phyloP scores from a whole-genome alignment of 2,329 filamentous ascomycete genomes.

The Anthostomella pinea region DNA sequence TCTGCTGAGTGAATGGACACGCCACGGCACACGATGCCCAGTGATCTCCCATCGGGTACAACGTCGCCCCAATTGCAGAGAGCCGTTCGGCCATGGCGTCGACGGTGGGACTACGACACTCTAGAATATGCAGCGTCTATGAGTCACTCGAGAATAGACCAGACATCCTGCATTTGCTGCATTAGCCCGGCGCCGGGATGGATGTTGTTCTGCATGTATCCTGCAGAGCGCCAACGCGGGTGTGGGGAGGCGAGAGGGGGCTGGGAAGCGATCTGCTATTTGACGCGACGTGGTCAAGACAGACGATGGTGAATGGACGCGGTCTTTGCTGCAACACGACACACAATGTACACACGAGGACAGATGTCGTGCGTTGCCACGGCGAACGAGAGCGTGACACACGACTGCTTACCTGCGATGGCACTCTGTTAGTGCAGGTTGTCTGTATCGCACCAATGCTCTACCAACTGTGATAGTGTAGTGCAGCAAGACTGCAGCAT shows the following conservation, averaged over 20 bases:
- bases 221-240: slow-evolving; percentile 23
- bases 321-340: slow-evolving; percentile 18
- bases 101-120: no score
- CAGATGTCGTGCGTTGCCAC: slow-evolving; percentile 17
- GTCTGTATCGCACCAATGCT: slow-evolving; percentile 12
- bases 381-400: slow-evolving; percentile 26
- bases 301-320: slow-evolving; percentile 21
- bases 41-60: slow-evolving; percentile 11
- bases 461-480: not conserved
- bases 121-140: slow-evolving; percentile 21
- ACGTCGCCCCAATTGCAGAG: slow-evolving; percentile 13
- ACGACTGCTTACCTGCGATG: slow-evolving; percentile 15
- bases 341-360: slow-evolving; percentile 20
- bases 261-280: slow-evolving; percentile 2
- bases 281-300: slow-evolving; percentile 17
- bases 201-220: slow-evolving; percentile 14
- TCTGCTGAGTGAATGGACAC: slow-evolving; percentile 21
- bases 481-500: slow-evolving; percentile 6
- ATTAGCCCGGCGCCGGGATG: slow-evolving; percentile 17
- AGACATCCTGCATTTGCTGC: slow-evolving; percentile 21
- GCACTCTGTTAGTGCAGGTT: slow-evolving; percentile 8
- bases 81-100: slow-evolving; percentile 2
- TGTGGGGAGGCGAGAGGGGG: slow-evolving; percentile 9
- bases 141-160: slow-evolving; percentile 30
- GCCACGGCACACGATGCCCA: slow-evolving; percentile 6